phyloP scores from a whole-genome alignment of 768 basidiomycete genomes.

The Paxillus ammoniavirescens region DNA sequence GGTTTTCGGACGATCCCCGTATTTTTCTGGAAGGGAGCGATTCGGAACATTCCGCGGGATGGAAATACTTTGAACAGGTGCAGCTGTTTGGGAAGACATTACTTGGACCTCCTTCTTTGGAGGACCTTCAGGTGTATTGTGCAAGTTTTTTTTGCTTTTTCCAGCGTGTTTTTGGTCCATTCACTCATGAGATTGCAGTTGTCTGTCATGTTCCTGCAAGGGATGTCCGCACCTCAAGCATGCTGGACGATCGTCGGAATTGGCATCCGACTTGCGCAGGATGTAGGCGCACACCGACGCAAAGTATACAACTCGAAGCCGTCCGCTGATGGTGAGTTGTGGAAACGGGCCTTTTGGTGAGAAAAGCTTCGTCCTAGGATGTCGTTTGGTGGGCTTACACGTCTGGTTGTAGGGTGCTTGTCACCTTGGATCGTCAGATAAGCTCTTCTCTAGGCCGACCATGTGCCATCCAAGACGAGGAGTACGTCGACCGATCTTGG shows the following conservation, averaged over 20 bases:
- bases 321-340: conserved; percentile 55
- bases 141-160: conserved; percentile 34
- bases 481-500: conserved; percentile 40
- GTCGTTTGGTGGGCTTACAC: not conserved
- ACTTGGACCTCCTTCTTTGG: conserved; percentile 54
- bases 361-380: not conserved
- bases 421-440: conserved; percentile 29
- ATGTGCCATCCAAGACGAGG: conserved; percentile 66
- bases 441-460: conserved; percentile 63
- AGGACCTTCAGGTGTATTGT: conserved; percentile 69
- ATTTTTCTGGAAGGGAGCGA: conserved; percentile 42
- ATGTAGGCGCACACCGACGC: conserved; percentile 54
- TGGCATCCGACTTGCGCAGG: conserved; percentile 56
- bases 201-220: conserved; percentile 52
- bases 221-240: conserved; percentile 58
- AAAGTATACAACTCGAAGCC: conserved; percentile 30
- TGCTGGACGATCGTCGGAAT: conserved; percentile 69
- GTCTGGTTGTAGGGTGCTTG: conserved; percentile 23
- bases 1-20: conserved; percentile 54
- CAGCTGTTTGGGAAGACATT: conserved; percentile 58
- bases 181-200: conserved; percentile 34
- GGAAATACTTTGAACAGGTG: conserved; percentile 50
- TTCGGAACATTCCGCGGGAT: conserved; percentile 47
- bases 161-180: not conserved
- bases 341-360: conserved; percentile 55